These are phyloP conservation scores for Spatholobus suberectus DNA, from an alignment of 306 rosid genomes.

Conservation along the genomic window DNA sequence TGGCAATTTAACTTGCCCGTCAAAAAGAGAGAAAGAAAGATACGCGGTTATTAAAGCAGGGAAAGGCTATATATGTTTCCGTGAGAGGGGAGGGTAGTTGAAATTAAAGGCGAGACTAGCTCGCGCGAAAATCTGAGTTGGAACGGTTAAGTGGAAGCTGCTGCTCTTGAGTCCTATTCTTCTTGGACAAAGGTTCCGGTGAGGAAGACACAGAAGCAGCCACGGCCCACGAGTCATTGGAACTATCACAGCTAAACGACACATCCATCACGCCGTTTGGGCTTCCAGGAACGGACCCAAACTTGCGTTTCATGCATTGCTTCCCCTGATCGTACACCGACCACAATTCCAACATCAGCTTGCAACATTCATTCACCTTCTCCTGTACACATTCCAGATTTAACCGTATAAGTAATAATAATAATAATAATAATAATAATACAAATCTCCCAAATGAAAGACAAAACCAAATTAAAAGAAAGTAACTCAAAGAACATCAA, in stretches of 20 bases:
- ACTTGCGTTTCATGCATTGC: slow-evolving; percentile 61
- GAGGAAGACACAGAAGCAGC: slow-evolving; percentile 71
- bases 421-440: not conserved
- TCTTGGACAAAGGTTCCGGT: slow-evolving; percentile 74
- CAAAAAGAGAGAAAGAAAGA: slow-evolving; percentile 34
- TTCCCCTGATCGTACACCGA: slow-evolving; percentile 32
- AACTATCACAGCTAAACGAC: slow-evolving; percentile 73
- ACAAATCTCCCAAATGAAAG: not conserved
- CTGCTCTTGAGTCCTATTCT: slow-evolving; percentile 54
- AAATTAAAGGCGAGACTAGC: not conserved
- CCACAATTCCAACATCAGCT: slow-evolving; percentile 54
- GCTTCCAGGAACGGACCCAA: slow-evolving; percentile 66
- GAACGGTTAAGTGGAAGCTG: slow-evolving; percentile 31
- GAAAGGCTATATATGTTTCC: slow-evolving; percentile 1
- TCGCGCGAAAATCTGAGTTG: slow-evolving; percentile 49
- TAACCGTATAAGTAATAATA: not conserved
- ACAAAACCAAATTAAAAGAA: not conserved
- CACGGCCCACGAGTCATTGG: slow-evolving; percentile 78
- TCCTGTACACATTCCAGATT: slow-evolving; percentile 50
- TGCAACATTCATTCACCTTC: slow-evolving; percentile 68
- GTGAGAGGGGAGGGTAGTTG: not conserved
- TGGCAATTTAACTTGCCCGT: slow-evolving; percentile 57
- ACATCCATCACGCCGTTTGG: slow-evolving; percentile 84
- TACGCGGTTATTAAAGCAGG: slow-evolving; percentile 46
- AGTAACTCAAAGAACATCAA: not conserved